Conservation (phyloP, 2,329 filamentous ascomycete species). For the Microascus cirrosus region DNA sequence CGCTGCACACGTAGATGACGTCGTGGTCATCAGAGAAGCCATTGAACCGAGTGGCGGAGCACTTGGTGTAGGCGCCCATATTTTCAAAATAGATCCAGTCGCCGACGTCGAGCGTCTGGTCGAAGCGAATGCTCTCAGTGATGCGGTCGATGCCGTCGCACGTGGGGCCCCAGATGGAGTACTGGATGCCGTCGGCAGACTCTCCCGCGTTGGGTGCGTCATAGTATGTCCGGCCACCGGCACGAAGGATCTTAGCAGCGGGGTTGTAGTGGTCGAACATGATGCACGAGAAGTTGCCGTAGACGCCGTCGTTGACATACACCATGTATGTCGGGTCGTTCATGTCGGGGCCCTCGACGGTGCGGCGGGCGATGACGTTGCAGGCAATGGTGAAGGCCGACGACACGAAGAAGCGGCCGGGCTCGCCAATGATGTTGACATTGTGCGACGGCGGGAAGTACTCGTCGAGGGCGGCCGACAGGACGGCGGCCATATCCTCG, state of each 20-base stretch:
- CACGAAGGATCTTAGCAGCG: conserved; percentile 66
- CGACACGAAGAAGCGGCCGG: conserved; percentile 91
- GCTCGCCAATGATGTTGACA: conserved; percentile 86
- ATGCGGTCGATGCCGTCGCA: conserved; percentile 98
- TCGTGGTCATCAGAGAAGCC: conserved; percentile 90
- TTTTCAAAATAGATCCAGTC: conserved; percentile 99
- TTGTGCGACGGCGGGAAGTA: conserved; percentile 67
- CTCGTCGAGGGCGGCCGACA: conserved; percentile 69
- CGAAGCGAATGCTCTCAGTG: conserved; percentile 66
- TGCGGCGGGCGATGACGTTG: conserved; percentile 91
- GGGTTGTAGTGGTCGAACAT: conserved; percentile 98
- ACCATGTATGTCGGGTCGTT: conserved; percentile 78
- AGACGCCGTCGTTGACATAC: conserved; percentile 94
- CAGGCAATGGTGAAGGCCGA: conserved; percentile 89
- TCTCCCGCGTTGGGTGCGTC: conserved; percentile 25
- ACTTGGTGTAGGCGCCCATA: conserved; percentile 98
- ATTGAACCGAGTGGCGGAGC: conserved; percentile 95
- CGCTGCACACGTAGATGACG: conserved; percentile 89
- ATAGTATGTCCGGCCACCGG: conserved; percentile 46
- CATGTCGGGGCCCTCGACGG: conserved; percentile 60
- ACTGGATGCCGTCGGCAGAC: conserved; percentile 51
- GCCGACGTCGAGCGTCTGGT: conserved; percentile 72
- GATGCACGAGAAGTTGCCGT: conserved; percentile 98
- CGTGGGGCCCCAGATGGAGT: conserved; percentile 96
- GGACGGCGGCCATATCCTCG: conserved; percentile 74